These are phyloP conservation scores for Gaeumannomyces tritici DNA, from an alignment of 2,329 filamentous ascomycete genomes.

Conservation along the genomic window DNA sequence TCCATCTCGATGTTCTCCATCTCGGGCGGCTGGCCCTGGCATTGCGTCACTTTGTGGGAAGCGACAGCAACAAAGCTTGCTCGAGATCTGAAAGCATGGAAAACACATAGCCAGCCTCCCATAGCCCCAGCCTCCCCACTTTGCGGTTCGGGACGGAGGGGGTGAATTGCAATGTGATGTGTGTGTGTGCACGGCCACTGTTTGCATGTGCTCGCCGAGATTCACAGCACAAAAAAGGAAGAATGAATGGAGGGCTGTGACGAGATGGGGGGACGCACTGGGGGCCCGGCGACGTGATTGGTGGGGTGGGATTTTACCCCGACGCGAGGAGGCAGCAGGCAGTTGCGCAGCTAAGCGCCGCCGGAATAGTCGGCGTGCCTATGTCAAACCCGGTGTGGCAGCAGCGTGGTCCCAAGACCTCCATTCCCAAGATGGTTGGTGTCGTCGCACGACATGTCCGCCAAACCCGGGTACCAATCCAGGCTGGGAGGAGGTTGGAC, in stretches of 20 bases:
- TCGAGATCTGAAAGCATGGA: not conserved
- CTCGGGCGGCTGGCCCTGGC: too few species aligned
- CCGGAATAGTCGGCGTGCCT: not conserved
- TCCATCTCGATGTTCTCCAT: too few species aligned
- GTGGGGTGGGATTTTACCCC: not conserved
- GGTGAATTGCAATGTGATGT: too few species aligned
- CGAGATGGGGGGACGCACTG: not conserved
- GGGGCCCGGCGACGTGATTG: not conserved
- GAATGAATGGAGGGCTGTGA: not conserved
- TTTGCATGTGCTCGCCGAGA: not conserved
- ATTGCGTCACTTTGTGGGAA: not conserved
- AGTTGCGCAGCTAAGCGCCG: not conserved
- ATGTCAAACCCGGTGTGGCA: not conserved
- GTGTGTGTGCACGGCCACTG: not conserved
- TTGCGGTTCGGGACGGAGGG: not conserved
- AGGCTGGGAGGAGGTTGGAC: too few species aligned
- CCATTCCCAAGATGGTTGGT: too few species aligned
- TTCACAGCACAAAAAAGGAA: not conserved
- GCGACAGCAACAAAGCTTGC: not conserved
- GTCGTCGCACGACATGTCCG: too few species aligned
- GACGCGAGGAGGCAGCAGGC: not conserved
- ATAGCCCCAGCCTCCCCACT: not conserved
- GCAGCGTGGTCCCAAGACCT: not conserved
- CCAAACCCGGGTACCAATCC: too few species aligned
- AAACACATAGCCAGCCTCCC: too few species aligned